phyloP scores from a whole-genome alignment of 1,284 basidiomycete genomes.

The Sporisorium exsertum region DNA sequence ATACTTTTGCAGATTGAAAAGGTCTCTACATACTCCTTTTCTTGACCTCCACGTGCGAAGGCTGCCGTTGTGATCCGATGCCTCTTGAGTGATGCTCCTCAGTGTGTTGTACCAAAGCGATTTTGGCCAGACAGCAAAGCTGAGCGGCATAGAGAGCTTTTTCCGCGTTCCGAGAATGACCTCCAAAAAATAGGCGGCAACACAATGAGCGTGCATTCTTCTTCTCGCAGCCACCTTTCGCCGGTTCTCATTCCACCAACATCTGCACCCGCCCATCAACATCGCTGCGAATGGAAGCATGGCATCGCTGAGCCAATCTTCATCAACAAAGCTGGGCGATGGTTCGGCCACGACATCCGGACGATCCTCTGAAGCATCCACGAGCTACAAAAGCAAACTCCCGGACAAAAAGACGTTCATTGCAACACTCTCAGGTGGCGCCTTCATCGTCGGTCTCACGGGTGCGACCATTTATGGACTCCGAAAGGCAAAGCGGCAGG shows the following conservation, averaged over 20 bases:
- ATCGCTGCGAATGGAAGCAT: conserved; percentile 2
- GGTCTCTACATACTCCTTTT: neutral
- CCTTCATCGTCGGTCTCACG: conserved; percentile 45
- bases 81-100: no score
- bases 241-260: neutral
- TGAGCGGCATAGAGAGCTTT: no score
- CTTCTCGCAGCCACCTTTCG: neutral
- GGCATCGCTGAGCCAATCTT: conserved; percentile 9
- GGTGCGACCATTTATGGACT: conserved; percentile 48
- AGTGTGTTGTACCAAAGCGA: no score
- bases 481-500: conserved; percentile 37
- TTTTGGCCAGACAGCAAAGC: neutral
- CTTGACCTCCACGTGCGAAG: no score
- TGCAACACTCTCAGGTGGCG: conserved; percentile 42
- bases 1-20: no score
- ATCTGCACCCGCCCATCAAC: neutral
- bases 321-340: neutral
- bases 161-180: conserved; percentile 33
- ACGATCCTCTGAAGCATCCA: conserved; percentile 17
- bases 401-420: conserved; percentile 53
- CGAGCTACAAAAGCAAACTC: conserved; percentile 32
- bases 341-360: neutral
- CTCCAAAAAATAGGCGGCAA: neutral
- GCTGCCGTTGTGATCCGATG: no score
- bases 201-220: neutral